Percentiles rank a stretch among this genome's conserved stretches.
Evolutionary conservation across 352 stramenopile species (phyloP).

Genomic region (Phytopythium ostracodes): DNA sequence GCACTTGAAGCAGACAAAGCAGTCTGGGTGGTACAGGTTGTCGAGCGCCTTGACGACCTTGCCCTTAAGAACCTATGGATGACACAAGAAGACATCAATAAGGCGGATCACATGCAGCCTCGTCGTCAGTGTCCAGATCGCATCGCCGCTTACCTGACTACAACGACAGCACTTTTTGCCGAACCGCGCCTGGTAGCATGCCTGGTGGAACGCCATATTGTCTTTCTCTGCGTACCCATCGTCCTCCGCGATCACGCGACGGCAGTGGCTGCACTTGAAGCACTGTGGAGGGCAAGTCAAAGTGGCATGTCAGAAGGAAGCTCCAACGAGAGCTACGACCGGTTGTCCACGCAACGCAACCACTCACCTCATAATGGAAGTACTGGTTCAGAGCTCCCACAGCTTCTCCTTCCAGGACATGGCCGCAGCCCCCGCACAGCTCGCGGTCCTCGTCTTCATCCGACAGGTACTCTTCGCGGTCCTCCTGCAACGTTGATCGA

Average conservation of each 20-base stretch:
- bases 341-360: background rate
- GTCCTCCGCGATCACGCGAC: conserved; percentile 64
- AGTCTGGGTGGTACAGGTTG: conserved; percentile 81
- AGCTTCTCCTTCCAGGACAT: conserved; percentile 73
- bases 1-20: conserved; percentile 79
- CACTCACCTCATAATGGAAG: conserved; percentile 72
- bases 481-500: conserved; percentile 13
- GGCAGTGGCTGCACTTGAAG: conserved; percentile 82
- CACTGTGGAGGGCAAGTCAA: conserved; percentile 26
- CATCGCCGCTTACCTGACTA: conserved; percentile 32
- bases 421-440: conserved; percentile 60
- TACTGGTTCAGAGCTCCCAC: conserved; percentile 78
- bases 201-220: conserved; percentile 75
- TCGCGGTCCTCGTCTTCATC: conserved; percentile 74
- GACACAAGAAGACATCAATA: background rate
- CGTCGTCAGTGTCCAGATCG: no score
- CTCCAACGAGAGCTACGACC: background rate
- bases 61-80: conserved; percentile 62
- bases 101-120: no score
- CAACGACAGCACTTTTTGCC: conserved; percentile 80
- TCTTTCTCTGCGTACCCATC: conserved; percentile 83
- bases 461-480: conserved; percentile 42
- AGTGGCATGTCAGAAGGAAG: conserved; percentile 1
- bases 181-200: conserved; percentile 72
- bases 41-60: conserved; percentile 85